A percentile compares a stretch with the other conserved stretches of the same genome.
phyloP scores from a whole-genome alignment of 257 asterid species.

The Penstemon barbatus region DNA sequence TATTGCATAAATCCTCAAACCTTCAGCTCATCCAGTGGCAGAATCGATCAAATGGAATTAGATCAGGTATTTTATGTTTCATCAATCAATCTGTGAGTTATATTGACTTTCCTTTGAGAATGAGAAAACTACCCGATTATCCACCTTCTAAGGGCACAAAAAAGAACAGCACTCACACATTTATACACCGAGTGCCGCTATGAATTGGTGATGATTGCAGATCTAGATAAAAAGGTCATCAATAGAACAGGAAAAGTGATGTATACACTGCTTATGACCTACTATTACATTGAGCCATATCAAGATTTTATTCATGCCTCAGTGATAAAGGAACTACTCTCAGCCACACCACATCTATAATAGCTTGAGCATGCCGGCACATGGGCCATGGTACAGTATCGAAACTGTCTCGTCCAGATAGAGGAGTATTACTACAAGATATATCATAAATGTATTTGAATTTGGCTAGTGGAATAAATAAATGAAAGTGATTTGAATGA shows the following conservation, averaged over 20 bases:
- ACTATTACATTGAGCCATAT: not conserved
- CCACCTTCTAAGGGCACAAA: too few relatives aligned
- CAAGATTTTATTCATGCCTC: constrained; percentile 2
- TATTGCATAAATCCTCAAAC: not conserved
- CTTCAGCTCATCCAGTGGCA: too few relatives aligned
- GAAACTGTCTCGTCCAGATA: not conserved
- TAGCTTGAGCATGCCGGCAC: not conserved
- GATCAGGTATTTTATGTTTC: too few relatives aligned
- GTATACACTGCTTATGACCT: not conserved
- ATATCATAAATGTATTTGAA: not conserved
- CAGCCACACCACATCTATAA: not conserved
- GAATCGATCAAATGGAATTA: too few relatives aligned
- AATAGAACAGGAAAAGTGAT: constrained; percentile 4
- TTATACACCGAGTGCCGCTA: not conserved
- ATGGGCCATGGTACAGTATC: not conserved
- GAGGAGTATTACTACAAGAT: not conserved
- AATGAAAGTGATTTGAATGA: constrained; percentile 11
- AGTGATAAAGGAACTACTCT: constrained; percentile 9
- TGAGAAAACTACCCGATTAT: too few relatives aligned
- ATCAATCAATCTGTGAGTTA: too few relatives aligned
- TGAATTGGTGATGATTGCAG: not conserved
- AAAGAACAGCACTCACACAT: too few relatives aligned
- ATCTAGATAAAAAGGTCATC: constrained; percentile 12
- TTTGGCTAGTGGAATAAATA: not conserved
- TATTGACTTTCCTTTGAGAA: too few relatives aligned